Base-by-base conservation (phyloP, 1,139 yeast species). In the Schwanniomyces etchellsii region DNA sequence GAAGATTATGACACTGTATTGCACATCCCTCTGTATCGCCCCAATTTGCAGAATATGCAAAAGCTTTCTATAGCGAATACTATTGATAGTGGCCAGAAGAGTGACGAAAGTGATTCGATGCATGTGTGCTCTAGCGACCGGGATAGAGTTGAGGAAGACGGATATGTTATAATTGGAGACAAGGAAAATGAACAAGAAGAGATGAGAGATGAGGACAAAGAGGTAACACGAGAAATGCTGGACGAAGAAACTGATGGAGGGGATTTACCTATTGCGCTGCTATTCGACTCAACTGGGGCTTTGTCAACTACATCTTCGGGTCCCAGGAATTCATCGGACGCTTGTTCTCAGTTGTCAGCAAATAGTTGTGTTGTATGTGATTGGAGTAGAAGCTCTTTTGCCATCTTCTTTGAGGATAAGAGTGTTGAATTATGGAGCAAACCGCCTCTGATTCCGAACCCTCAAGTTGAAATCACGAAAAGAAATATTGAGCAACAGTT, bases 311-410 rank as follows among this genome's bases (percentile, higher is more conserved):
- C n/a, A n/a, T n/a, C n/a, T n/a, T n/a, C n/a, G n/a, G 29, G 23
- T 29, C 32, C 7, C 45, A 9, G 45, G n/a, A n/a, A n/a, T n/a
- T n/a, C n/a, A n/a, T n/a, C n/a, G n/a, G n/a, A n/a, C n/a, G n/a
- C n/a, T n/a, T n/a, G n/a, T n/a, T n/a, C n/a, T n/a, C n/a, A n/a
- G n/a, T n/a, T n/a, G n/a, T n/a, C n/a, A n/a, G n/a, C n/a, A 18
- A n/a, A n/a, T 18, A 18, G 21, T n/a, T 18, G n/a, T 2, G 56
- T 86, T 16, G 70, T 85, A 5, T 79, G 94, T 49, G 84, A 84
- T 43, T 86, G 95, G 94, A 60, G 65, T 20, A 52, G 58, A 4
- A 65, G 57, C 3, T 49, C 60, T 2, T 70, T 68, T 43, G 64
- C 67, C 24, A 63, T 64, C 9, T 73, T 76, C 27, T 81, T 82